Base-by-base conservation (phyloP, 768 basidiomycete species). In the Calocybe indica region DNA sequence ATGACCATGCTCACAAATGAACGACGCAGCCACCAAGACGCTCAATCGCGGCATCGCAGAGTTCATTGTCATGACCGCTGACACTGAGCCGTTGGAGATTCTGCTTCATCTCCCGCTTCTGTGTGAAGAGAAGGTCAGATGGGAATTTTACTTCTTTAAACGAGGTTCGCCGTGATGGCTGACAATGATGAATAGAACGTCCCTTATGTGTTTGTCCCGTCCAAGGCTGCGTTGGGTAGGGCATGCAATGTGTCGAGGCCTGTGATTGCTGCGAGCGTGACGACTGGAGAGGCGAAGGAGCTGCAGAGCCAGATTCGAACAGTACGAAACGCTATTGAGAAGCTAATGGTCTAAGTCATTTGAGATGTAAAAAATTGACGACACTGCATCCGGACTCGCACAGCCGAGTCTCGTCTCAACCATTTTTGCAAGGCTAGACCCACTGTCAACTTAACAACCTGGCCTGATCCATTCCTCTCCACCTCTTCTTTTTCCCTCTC, bases 61-160 rank as follows among this genome's bases (percentile, higher is more conserved):
- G 70, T 90, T 99, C 70, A 92, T 98, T 69, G 82, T 99, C 60
- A 75, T 99, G 67, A 96, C 96, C 46, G 85, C 85, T 46, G 93
- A 99, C 61, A 97, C 95, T 30, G 94, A 98, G 67, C 96, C 96
- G 40, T 78, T 99, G 58, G 96, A 98, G 66, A 99, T 99, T 67
- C 72, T 99, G 46, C 80, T 99, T 53, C 96, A 99, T 68, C 83
- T 99, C 30, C 96, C 96, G 34, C 76, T 99, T 51, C 77, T 99
- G 28, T 99, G 96, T 62, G 96, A 99, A 67, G 96, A 99, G 74
- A 99, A 99, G 82, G 91, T 86, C 45, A 6, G 70, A 54, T 22
- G 34, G 37, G 28, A n/a, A 38, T 4, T 42, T 37, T 37, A 30
- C 34, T 3, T 36, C 43, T 36, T 37, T 32, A 45, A 11, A 15